Evolutionary conservation across 306 rosid genomes (phyloP).

Genomic region (Casuarina cunninghamiana): DNA sequence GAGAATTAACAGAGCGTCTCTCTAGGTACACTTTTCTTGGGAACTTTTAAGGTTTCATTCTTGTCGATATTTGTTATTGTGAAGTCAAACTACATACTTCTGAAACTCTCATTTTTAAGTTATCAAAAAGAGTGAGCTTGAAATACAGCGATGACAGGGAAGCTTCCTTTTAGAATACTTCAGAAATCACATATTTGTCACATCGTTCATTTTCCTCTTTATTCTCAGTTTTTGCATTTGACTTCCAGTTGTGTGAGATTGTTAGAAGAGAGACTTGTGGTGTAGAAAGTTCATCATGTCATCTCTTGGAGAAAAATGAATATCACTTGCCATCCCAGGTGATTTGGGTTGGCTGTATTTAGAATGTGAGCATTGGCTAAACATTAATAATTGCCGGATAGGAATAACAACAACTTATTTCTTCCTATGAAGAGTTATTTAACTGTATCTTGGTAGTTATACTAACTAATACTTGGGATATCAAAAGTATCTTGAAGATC

Average conservation of each 20-base stretch:
- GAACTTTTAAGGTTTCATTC: conserved; percentile 10
- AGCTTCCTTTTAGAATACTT: neutral
- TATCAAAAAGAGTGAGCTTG: neutral
- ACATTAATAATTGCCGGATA: neutral
- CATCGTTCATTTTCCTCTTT: neutral
- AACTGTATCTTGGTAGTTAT: no score
- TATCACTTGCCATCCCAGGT: neutral
- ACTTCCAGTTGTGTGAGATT: neutral
- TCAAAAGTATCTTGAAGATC: no score
- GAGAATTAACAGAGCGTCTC: conserved; percentile 77
- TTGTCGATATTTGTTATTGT: neutral
- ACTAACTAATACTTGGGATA: no score
- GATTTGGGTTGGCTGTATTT: neutral
- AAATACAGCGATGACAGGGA: neutral
- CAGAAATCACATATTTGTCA: neutral
- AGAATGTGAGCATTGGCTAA: neutral
- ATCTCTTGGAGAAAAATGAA: neutral
- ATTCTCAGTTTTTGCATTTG: neutral
- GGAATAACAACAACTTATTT: neutral
- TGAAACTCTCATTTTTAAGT: neutral
- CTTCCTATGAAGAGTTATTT: no score
- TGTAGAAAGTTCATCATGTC: neutral
- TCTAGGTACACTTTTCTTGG: conserved; percentile 54
- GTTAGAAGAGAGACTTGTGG: neutral
- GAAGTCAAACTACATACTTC: neutral